These are phyloP conservation scores for Calonectria montana DNA, from an alignment of 2,329 filamentous ascomycete genomes.

Conservation along the genomic window DNA sequence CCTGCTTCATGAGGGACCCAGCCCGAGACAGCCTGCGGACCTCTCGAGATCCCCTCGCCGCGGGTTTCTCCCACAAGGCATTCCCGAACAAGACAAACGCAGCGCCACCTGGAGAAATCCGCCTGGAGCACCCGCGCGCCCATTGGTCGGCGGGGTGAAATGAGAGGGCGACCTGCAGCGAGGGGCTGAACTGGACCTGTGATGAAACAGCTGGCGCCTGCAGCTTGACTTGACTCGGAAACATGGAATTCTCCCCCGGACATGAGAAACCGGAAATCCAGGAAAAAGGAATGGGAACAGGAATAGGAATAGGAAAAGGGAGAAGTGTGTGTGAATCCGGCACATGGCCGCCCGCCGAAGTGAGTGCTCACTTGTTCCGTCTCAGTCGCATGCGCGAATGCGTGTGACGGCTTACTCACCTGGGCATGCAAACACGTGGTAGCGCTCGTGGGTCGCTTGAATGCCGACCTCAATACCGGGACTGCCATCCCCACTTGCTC, in stretches of 20 bases:
- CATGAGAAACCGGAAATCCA: background rate
- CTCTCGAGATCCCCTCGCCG: background rate
- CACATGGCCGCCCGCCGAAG: background rate
- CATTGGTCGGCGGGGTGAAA: slow-evolving; percentile 36
- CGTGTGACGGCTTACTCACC: background rate
- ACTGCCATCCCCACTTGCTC: background rate
- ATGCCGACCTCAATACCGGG: slow-evolving; percentile 2
- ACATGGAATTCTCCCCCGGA: background rate
- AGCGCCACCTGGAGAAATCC: slow-evolving; percentile 29
- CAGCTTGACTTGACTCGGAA: background rate
- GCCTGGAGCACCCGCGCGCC: slow-evolving; percentile 15
- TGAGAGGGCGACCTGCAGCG: slow-evolving; percentile 24
- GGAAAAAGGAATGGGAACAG: no score
- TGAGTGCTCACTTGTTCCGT: background rate
- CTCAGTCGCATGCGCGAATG: background rate
- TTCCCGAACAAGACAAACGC: slow-evolving; percentile 31
- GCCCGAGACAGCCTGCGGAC: background rate
- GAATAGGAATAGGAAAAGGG: no score
- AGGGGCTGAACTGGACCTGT: background rate
- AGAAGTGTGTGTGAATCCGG: background rate
- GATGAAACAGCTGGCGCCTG: slow-evolving; percentile 18
- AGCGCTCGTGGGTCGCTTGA: background rate
- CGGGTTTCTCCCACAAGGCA: slow-evolving; percentile 10
- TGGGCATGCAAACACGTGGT: background rate
- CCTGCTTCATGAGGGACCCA: background rate